Evolutionary conservation across 768 basidiomycete species (phyloP).

Genomic region (Boletus edulis): DNA sequence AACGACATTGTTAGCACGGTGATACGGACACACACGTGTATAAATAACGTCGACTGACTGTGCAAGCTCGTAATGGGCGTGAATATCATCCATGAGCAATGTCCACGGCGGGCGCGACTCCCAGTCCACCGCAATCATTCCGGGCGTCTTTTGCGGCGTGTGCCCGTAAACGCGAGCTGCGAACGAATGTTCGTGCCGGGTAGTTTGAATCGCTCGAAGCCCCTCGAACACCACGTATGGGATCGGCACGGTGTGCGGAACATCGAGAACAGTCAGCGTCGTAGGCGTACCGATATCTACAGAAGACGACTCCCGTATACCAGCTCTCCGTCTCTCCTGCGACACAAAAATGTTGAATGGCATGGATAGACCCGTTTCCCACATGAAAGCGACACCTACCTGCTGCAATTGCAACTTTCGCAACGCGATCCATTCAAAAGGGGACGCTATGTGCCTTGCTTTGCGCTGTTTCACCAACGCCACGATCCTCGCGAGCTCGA

Average conservation of each 20-base stretch:
- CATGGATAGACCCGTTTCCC: not conserved
- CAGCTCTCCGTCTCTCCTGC: slow-evolving; percentile 22
- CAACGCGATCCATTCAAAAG: slow-evolving; percentile 34
- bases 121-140: slow-evolving; percentile 66
- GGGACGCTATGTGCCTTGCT: slow-evolving; percentile 16
- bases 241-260: slow-evolving; percentile 20
- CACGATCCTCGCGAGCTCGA: slow-evolving; percentile 39
- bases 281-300: slow-evolving; percentile 1
- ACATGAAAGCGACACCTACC: slow-evolving; percentile 7
- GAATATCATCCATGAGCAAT: slow-evolving; percentile 68
- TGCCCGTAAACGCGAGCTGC: slow-evolving; percentile 58
- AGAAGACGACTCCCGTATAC: slow-evolving; percentile 2
- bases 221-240: slow-evolving; percentile 44
- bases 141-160: slow-evolving; percentile 19
- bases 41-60: slow-evolving; percentile 42
- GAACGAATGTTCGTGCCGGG: slow-evolving; percentile 66
- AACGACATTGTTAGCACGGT: not conserved
- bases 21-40: not conserved
- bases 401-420: slow-evolving; percentile 48
- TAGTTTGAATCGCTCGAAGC: slow-evolving; percentile 55
- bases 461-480: slow-evolving; percentile 14
- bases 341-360: too few species aligned
- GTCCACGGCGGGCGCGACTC: slow-evolving; percentile 72
- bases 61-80: slow-evolving; percentile 57
- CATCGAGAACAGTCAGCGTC: slow-evolving; percentile 28